These are phyloP conservation scores for Flammula alnicola DNA, from an alignment of 1,284 basidiomycete species.

Conservation along the genomic window DNA sequence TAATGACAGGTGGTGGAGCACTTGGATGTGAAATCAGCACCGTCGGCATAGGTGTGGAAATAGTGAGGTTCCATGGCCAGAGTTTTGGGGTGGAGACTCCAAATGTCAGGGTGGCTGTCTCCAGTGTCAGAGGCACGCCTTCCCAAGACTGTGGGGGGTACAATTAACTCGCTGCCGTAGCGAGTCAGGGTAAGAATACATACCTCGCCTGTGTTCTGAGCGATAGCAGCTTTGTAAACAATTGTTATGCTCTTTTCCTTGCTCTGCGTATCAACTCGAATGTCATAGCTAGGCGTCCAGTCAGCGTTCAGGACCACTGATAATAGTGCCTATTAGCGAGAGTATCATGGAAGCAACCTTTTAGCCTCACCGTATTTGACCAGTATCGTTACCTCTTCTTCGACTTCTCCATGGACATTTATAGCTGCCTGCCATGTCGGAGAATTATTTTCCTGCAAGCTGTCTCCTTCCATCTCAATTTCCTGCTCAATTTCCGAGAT, in stretches of 20 bases:
- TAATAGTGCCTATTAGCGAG: not conserved
- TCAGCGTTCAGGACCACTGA: constrained; percentile 30
- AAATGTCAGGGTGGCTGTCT: constrained; percentile 32
- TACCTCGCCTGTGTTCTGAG: constrained; percentile 25
- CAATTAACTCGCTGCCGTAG: not conserved
- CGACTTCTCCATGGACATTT: constrained; percentile 9
- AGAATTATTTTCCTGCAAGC: constrained; percentile 4
- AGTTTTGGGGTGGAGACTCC: constrained; percentile 29
- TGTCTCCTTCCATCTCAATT: not conserved
- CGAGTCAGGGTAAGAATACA: not conserved
- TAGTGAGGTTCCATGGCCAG: constrained; percentile 22
- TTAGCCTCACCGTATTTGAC: constrained; percentile 19
- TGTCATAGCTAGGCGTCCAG: constrained; percentile 36
- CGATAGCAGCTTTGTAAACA: constrained; percentile 32
- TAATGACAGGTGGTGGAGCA: not conserved
- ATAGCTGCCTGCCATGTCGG: constrained; percentile 13
- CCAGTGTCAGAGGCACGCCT: constrained; percentile 29
- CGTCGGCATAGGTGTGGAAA: not conserved
- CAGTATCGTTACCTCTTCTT: constrained; percentile 13
- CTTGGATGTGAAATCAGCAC: not conserved
- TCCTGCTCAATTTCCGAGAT: constrained; percentile 11
- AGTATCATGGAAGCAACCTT: not conserved
- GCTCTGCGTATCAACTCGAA: constrained; percentile 32
- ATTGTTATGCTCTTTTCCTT: constrained; percentile 30
- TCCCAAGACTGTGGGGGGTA: constrained; percentile 27